Percentiles rank a stretch among this genome's conserved stretches.
Conservation (phyloP, 306 rosid genomes). For the Vicia faba region DNA sequence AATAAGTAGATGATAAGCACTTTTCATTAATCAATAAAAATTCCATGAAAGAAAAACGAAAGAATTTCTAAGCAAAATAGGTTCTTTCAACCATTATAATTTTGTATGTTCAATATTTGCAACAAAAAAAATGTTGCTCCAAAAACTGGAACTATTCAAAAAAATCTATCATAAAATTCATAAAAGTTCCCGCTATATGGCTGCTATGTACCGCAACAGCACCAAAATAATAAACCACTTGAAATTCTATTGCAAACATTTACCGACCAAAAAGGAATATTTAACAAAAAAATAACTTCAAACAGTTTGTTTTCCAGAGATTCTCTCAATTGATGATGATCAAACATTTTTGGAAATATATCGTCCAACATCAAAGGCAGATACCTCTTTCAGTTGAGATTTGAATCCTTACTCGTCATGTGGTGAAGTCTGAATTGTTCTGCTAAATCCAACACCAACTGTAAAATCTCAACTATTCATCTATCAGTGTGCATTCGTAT, state of each 20-base stretch:
- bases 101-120: background rate
- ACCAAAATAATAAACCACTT: background rate
- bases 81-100: background rate
- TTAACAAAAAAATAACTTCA: background rate
- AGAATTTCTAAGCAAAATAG: background rate
- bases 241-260: background rate
- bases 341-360: no score
- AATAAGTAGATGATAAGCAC: no score
- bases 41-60: no score
- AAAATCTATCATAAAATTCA: background rate
- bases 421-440: background rate
- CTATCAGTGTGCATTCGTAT: background rate
- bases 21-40: no score
- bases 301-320: no score
- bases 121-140: background rate
- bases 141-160: background rate
- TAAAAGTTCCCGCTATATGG: background rate
- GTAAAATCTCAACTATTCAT: background rate
- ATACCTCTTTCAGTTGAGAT: background rate
- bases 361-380: background rate
- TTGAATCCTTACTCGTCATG: background rate
- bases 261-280: background rate
- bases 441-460: background rate
- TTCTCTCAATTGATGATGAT: no score
- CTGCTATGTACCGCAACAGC: conserved; percentile 9